These are phyloP conservation scores for Citrus glauca DNA, from an alignment of 345 rosid genomes.

Conservation along the genomic window DNA sequence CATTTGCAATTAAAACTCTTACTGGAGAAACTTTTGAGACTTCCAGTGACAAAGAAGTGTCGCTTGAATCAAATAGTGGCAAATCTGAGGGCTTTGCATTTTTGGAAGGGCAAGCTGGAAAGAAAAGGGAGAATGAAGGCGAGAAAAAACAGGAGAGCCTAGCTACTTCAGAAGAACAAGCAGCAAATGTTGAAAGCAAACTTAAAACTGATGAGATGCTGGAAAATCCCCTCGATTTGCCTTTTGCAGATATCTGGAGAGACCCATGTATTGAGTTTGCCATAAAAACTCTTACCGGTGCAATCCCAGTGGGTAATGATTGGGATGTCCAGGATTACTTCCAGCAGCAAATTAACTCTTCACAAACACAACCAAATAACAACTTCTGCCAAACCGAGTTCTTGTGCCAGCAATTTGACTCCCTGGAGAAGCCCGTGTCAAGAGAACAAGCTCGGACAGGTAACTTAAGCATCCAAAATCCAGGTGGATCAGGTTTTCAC, in stretches of 20 bases:
- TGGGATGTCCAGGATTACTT: slow-evolving; percentile 30
- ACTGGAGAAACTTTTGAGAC: slow-evolving; percentile 57
- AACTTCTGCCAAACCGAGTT: slow-evolving; percentile 35
- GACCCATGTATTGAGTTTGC: slow-evolving; percentile 98
- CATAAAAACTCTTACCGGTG: slow-evolving; percentile 78
- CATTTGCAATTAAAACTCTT: slow-evolving; percentile 90
- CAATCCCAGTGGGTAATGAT: slow-evolving; percentile 59
- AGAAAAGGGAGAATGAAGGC: slow-evolving; percentile 4
- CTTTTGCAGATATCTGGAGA: slow-evolving; percentile 52
- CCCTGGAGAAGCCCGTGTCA: slow-evolving; percentile 23
- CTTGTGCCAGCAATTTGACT: slow-evolving; percentile 37
- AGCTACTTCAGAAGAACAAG: slow-evolving; percentile 16
- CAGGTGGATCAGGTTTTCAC: slow-evolving; percentile 20
- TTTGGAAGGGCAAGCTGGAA: slow-evolving; percentile 19
- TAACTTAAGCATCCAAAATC: slow-evolving; percentile 18
- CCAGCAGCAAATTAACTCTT: slow-evolving; percentile 31
- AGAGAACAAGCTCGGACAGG: slow-evolving; percentile 16
- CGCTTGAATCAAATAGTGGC: slow-evolving; percentile 32
- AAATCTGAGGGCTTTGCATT: slow-evolving; percentile 13
- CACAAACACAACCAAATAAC: slow-evolving; percentile 33
- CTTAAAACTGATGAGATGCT: slow-evolving; percentile 21
- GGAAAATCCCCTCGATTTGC: slow-evolving; percentile 24
- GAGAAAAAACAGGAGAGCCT: slow-evolving; percentile 17
- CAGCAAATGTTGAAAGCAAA: slow-evolving; percentile 15
- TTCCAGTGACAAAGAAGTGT: slow-evolving; percentile 25